Base-by-base conservation (phyloP, 768 basidiomycete genomes). In the Mrakia hoshinonis region DNA sequence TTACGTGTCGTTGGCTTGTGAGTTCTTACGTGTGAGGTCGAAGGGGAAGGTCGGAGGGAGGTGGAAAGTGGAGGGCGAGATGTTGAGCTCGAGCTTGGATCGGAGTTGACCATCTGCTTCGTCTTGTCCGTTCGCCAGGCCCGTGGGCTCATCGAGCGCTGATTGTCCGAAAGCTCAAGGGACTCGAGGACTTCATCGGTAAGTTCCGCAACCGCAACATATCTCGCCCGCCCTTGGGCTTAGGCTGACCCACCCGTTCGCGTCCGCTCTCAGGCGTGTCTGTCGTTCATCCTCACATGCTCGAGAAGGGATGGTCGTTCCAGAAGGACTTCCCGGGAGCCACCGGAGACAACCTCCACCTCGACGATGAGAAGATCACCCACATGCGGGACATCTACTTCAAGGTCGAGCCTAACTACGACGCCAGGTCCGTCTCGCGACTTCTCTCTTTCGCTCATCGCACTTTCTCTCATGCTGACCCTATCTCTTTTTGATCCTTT, bases 111-210 rank as follows among this genome's bases (percentile, higher is more conserved):
- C 60, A 49, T 18, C 60, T 20, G 15, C 36, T n/a, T n/a, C 38
- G 29, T 51, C 3, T 15, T 54, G 58, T 11, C 0, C 34, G 91
- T 4, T 86, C 87, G 74, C 86, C 89, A 1, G 97, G 92, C 76
- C 67, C 48, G 22, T 66, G 71, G 95, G 95, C 95, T 0, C 91
- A 92, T 31, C 85, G 95, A 74, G 85, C 93, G 4, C 82, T 96
- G 73, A 96, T 98, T 75, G 83, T 89, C 4, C 85, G 94, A 74
- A 87, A 92, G 80, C 84, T 98, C 76, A 99, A 99, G 79, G 93
- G 94, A 1, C 83, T 99, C 29, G 89, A 98, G 74, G 83, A 88
- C 31, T 81, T 90, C 73, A 85, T 99, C 72, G 82, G 92, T 91
- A 74, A 77, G 89, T 82, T 3, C 64, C 9, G n/a, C n/a, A n/a